Evolutionary conservation across 305 asterid species (phyloP), one percentile per base, ranked within the genome.

Genomic region (Fraxinus sp.): DNA sequence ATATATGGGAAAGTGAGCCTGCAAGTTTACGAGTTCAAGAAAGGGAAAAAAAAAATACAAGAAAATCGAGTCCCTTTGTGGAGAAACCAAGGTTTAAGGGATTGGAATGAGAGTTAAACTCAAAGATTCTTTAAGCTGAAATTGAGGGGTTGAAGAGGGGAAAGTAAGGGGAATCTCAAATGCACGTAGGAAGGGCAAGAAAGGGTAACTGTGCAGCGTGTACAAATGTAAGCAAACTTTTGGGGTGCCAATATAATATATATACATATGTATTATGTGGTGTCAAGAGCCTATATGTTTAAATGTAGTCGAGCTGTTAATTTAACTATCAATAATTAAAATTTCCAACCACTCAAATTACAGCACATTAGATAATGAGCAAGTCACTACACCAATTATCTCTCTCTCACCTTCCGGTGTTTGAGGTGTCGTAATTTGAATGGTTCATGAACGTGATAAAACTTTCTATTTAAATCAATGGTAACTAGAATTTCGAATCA

Each of bases 141-240:
- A 74, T 26, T 74, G 79, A 41, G 80, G 49, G 83, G 74, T 83
- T 68, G 39, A 80, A 20, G 84, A 75, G 79, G 78, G 80, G 66
- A 81, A 88, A 86, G 87, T 55, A 74, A 79, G 79, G 81, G 90
- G 90, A 90, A 88, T 88, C 91, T 86, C 7, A 74, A 86, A 85
- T 82, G 89, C 89, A 86, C 89, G 89, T 86, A 82, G 83, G 78
- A 82, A 79, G 62, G 71, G 14, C 22, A 35, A 13, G 8, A n/a
- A 68, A 68, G 62, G 78, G 85, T 52, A 78, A 24, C 82, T 78
- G 80, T 84, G 59, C 4, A 14, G 62, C 1, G 62, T 49, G 77
- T 84, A 82, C 80, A 83, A 85, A 84, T 85, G 88, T 87, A 84
- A 87, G 83, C 87, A 55, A 77, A 87, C 86, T 84, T 85, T 78